phyloP scores from a whole-genome alignment of 2,329 filamentous ascomycete genomes.

The Paecilomyces sp. region DNA sequence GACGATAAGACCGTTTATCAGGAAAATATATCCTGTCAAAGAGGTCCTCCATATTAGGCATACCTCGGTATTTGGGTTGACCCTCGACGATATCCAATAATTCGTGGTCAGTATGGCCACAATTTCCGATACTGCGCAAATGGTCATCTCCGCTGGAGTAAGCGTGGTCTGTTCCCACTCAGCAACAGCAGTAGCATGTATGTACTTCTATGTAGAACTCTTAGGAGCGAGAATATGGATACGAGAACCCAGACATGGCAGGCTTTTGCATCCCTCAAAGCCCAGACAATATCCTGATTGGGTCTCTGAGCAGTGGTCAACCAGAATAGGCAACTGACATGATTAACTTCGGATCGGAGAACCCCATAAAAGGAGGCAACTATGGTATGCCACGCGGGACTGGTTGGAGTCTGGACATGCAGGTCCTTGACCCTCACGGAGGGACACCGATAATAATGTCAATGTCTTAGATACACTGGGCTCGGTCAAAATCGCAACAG shows the following conservation, averaged over 20 bases:
- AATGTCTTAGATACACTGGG: neutral
- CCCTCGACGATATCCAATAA: too few species aligned
- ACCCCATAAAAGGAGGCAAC: neutral
- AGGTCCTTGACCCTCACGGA: neutral
- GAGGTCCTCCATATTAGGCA: neutral
- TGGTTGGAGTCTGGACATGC: neutral
- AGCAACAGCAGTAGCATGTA: neutral
- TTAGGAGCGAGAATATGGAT: neutral
- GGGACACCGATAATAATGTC: neutral
- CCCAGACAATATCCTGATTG: neutral
- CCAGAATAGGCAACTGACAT: neutral
- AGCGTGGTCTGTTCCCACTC: neutral
- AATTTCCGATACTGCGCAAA: neutral
- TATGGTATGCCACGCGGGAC: too few species aligned
- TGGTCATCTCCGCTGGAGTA: neutral
- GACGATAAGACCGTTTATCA: neutral
- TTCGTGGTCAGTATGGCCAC: neutral
- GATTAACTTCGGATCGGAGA: neutral
- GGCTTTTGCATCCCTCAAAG: neutral
- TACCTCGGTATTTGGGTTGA: neutral
- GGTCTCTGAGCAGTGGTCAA: neutral
- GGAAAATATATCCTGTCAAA: neutral
- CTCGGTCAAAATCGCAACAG: neutral
- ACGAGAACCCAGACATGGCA: neutral
- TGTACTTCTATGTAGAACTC: neutral